These are phyloP conservation scores for Septoria linicola DNA, from an alignment of 2,329 filamentous ascomycete species.

Conservation along the genomic window DNA sequence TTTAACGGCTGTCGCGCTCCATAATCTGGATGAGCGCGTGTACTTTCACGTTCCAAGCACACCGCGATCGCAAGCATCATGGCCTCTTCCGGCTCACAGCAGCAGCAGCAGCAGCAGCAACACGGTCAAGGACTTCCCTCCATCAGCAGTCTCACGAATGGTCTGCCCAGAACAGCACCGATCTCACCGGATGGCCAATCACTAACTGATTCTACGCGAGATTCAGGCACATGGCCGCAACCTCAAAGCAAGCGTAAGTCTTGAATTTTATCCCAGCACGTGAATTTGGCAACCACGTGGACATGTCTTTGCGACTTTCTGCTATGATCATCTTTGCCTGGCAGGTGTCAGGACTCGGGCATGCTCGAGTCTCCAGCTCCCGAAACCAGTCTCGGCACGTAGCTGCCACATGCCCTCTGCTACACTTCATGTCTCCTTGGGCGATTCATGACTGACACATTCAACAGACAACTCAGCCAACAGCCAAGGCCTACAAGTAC, in stretches of 20 bases:
- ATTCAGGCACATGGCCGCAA: constrained; percentile 41
- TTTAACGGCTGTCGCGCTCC: constrained; percentile 4
- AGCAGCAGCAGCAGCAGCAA: constrained; percentile 23
- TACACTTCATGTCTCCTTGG: not conserved
- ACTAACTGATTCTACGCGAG: constrained; percentile 35
- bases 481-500: constrained; percentile 49
- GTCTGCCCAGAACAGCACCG: constrained; percentile 33
- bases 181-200: constrained; percentile 37
- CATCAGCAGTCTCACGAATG: constrained; percentile 41
- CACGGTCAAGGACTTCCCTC: constrained; percentile 37
- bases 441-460: not conserved
- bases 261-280: constrained; percentile 7
- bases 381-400: constrained; percentile 9
- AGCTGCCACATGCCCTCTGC: not conserved
- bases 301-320: not conserved
- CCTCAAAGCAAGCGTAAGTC: constrained; percentile 42
- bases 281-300: not conserved
- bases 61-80: constrained; percentile 21
- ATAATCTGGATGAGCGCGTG: constrained; percentile 5
- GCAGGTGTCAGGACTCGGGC: not conserved
- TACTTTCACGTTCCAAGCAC: constrained; percentile 1
- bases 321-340: not conserved
- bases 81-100: constrained; percentile 27
- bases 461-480: constrained; percentile 42
- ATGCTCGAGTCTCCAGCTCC: constrained; percentile 3